Base-by-base conservation (phyloP, 2,329 filamentous ascomycete genomes). In the Aquanectria penicillioides region DNA sequence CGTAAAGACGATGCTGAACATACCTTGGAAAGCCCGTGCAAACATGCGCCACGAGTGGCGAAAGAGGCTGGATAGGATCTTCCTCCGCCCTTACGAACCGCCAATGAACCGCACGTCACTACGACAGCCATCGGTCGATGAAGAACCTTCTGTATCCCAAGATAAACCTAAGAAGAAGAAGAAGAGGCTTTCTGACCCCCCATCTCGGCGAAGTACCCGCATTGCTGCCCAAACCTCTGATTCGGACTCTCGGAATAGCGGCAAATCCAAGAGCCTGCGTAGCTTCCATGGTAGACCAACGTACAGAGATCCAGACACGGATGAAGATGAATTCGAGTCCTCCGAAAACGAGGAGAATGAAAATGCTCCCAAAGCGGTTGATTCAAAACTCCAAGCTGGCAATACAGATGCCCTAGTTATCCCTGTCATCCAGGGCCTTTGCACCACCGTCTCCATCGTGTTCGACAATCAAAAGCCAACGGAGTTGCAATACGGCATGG, bases 21-120 rank as follows among this genome's bases (percentile, higher is more conserved):
- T 88, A 40, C 88, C 90, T 10, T 97, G 93, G 92, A 89, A 93
- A 61, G 87, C 93, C 70, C 87, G 94, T 36, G 91, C 91, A 15
- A 83, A 84, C n/a, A 89, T 97, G 69, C 86, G 94, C 33, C 87
- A 90, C 64, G 85, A 86, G 63, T 97, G 93, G 92, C 88, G 88
- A 46, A 81, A 84, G n/a, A 88, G 83, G 62, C 79, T 97, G 48
- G 84, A 87, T 53, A 81, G 80, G 11, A 83, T 93, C 3, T 94
- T 92, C 68, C 81, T 88, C 44, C 80, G 86, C 13, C 76, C 74
- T 2, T 75, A 73, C 13, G 63, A 75, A 17, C 72, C 80, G 4
- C 85, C 85, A 1, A 66, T 51, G 25, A 65, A 56, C 17, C 52
- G 61, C 34, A 63, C 56, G 13, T 69, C 73, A 5, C 66, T 69